Conservation (phyloP, 2,329 filamentous ascomycete genomes). For the Colletotrichum sansevieriae region DNA sequence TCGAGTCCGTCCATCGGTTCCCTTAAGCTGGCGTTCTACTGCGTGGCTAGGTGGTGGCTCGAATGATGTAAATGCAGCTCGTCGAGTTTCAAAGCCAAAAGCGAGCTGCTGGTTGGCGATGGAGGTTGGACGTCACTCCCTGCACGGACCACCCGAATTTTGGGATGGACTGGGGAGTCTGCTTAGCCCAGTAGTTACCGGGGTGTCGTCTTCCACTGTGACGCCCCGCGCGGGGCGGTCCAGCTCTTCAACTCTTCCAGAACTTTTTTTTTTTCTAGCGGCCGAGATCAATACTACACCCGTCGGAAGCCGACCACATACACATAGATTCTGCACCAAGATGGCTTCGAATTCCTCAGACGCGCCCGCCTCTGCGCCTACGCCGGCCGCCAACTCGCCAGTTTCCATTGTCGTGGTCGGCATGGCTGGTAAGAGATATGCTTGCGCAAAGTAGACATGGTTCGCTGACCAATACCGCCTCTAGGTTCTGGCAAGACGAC, state of each 20-base stretch:
- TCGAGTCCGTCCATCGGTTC: slow-evolving; percentile 65
- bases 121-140: slow-evolving; percentile 34
- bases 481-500: slow-evolving; percentile 97
- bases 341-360: slow-evolving; percentile 46
- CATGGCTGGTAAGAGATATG: slow-evolving; percentile 80
- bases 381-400: slow-evolving; percentile 61
- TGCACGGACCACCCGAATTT: slow-evolving; percentile 35
- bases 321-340: slow-evolving; percentile 14
- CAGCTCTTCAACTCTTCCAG: slow-evolving; percentile 41
- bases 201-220: slow-evolving; percentile 22
- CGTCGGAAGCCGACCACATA: slow-evolving; percentile 11
- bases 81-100: background rate
- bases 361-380: slow-evolving; percentile 41
- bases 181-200: slow-evolving; percentile 28
- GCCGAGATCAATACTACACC: slow-evolving; percentile 14
- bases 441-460: slow-evolving; percentile 5
- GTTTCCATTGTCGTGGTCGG: slow-evolving; percentile 93
- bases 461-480: slow-evolving; percentile 31
- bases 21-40: too few species aligned
- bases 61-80: background rate
- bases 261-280: slow-evolving; percentile 41
- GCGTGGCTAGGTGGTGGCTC: too few species aligned
- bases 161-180: slow-evolving; percentile 12
- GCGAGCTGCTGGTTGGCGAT: background rate
- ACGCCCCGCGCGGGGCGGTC: slow-evolving; percentile 40